These are phyloP conservation scores for Xylaria grammica DNA, from an alignment of 495 filamentous ascomycete genomes.

Conservation along the genomic window DNA sequence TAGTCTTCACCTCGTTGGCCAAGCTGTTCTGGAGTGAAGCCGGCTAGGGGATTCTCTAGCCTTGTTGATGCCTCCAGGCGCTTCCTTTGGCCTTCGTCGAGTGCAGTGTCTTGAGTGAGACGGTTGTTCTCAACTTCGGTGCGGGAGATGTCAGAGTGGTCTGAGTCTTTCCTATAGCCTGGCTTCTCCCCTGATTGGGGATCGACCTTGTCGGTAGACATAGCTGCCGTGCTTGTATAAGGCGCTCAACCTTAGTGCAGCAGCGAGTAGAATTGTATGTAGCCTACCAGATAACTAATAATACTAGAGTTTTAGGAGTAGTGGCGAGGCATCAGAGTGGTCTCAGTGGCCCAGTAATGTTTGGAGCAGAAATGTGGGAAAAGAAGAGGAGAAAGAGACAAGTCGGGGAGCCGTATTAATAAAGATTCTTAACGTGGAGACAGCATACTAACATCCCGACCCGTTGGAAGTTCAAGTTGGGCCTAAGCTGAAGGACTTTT, in stretches of 20 bases:
- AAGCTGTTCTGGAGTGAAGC: constrained; percentile 64
- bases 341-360: neutral
- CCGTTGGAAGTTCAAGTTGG: neutral
- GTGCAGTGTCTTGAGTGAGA: constrained; percentile 8
- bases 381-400: neutral
- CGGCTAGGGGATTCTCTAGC: constrained; percentile 73
- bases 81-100: constrained; percentile 30
- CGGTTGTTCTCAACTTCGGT: constrained; percentile 27
- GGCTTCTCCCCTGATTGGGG: constrained; percentile 26
- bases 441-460: neutral
- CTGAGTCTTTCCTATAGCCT: constrained; percentile 25
- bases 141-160: constrained; percentile 29
- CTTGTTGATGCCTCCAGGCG: constrained; percentile 40
- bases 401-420: neutral
- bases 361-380: neutral
- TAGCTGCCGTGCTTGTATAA: neutral
- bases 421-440: neutral
- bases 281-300: neutral
- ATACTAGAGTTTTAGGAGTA: neutral
- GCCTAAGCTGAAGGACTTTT: neutral
- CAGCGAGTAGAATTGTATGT: neutral
- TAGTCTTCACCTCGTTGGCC: constrained; percentile 68
- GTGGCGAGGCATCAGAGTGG: neutral
- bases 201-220: constrained; percentile 26
- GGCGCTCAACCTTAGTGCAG: neutral